Percentiles rank a stretch among this genome's conserved stretches.
phyloP scores from a whole-genome alignment of 129 eudicot species.

The Lactuca sativa region DNA sequence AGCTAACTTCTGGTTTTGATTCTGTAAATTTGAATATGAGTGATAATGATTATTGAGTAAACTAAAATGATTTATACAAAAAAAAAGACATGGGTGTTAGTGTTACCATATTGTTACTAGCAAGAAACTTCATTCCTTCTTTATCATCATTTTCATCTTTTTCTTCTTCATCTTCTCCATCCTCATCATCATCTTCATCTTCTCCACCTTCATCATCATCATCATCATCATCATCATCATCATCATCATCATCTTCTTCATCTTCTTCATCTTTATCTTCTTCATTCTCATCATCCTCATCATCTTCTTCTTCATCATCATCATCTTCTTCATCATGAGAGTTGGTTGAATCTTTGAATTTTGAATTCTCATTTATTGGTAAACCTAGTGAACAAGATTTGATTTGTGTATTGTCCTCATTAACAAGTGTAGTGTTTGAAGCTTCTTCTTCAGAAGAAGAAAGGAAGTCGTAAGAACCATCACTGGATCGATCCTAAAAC shows the following conservation, averaged over 20 bases:
- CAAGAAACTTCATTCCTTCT: background rate
- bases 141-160: background rate
- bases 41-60: background rate
- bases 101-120: background rate
- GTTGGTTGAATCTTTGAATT: background rate
- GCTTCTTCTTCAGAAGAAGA: constrained; percentile 21
- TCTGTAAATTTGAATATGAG: constrained; percentile 21
- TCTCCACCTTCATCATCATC: too few species aligned
- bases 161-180: too few species aligned
- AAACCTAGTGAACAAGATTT: background rate
- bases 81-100: background rate
- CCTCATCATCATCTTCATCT: too few species aligned
- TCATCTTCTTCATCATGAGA: background rate
- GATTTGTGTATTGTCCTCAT: constrained; percentile 20
- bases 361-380: background rate
- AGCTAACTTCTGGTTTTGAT: background rate
- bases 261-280: too few species aligned
- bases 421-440: background rate
- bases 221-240: too few species aligned
- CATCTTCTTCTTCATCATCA: too few species aligned
- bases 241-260: too few species aligned
- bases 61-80: too few species aligned
- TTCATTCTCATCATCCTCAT: too few species aligned
- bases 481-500: constrained; percentile 36
- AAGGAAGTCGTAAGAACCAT: constrained; percentile 38